Percentiles rank a stretch among this genome's conserved stretches.
Conservation (phyloP, 2,329 filamentous ascomycete species). For the Ascochyta rabiei region DNA sequence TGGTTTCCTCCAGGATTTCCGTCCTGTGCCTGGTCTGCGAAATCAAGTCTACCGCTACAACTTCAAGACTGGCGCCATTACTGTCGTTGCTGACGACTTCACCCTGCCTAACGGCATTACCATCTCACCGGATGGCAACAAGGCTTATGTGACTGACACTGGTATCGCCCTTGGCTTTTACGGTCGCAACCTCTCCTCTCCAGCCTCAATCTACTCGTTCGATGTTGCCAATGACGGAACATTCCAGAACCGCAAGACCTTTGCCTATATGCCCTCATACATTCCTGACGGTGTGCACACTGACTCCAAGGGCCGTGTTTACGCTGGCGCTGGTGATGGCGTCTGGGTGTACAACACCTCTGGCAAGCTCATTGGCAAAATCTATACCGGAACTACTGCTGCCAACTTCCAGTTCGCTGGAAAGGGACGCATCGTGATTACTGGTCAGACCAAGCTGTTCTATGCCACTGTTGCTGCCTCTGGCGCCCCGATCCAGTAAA, state of each 20-base stretch:
- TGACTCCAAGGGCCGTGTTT: slow-evolving; percentile 59
- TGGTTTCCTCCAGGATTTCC: slow-evolving; percentile 33
- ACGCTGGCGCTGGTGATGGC: slow-evolving; percentile 56
- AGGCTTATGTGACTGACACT: slow-evolving; percentile 54
- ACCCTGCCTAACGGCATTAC: slow-evolving; percentile 51
- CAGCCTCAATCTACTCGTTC: slow-evolving; percentile 32
- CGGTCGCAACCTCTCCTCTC: slow-evolving; percentile 27
- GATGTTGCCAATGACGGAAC: slow-evolving; percentile 30
- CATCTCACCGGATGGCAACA: slow-evolving; percentile 49
- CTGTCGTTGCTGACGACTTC: slow-evolving; percentile 48
- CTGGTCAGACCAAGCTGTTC: slow-evolving; percentile 33
- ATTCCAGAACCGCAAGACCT: slow-evolving; percentile 30
- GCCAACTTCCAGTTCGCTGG: slow-evolving; percentile 35
- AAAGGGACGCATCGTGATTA: slow-evolving; percentile 32
- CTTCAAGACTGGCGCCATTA: slow-evolving; percentile 46
- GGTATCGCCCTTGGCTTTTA: slow-evolving; percentile 29
- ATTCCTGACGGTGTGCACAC: slow-evolving; percentile 33
- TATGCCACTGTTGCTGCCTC: slow-evolving; percentile 29
- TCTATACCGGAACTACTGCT: slow-evolving; percentile 28
- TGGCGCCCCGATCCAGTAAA: slow-evolving; percentile 17
- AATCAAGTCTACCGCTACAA: slow-evolving; percentile 51
- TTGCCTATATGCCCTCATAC: slow-evolving; percentile 24
- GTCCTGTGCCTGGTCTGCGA: slow-evolving; percentile 31
- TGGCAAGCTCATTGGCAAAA: slow-evolving; percentile 53
- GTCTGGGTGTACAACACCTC: slow-evolving; percentile 57